Evolutionary conservation across 2,329 filamentous ascomycete species (phyloP), one percentile per base, ranked within the genome.

Genomic region (Microascus cirrosus): DNA sequence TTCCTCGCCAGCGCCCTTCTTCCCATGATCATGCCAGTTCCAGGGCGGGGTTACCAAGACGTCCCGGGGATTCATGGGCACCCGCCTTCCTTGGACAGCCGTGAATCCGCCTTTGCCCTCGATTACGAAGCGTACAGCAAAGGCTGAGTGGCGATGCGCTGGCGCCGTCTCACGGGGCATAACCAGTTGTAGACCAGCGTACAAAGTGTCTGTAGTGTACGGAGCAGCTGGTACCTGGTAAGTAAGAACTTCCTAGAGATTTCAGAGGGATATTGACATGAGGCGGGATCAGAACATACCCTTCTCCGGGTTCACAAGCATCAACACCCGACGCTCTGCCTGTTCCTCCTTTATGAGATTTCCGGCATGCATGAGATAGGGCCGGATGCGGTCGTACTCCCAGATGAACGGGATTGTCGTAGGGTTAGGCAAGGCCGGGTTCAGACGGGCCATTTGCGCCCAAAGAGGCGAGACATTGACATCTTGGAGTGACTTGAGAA

Each of bases 21-120:
- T 83, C 2, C 81, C 81, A 59, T 84, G 80, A 60, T 83, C 81
- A 60, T 82, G 80, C 73, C 77, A 83, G 63, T 81, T 77, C 80
- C 80, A 83, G 0, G 73, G 76, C 0, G 80, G 81, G 0, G 81
- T 84, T 1, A 83, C 66, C 15, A 83, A 78, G 1, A 83, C 77
- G 61, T 83, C 80, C 10, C 80, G 79, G 1, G 74, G 70, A 22
- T 71, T 63, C 65, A 84, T 77, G 1, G 70, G 67, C 61, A 84
- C 77, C 57, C 78, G 74, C 50, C 71, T 68, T 5, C 81, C 79
- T 55, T 81, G 77, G 0, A 83, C 77, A 1, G 80, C 79, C 0
- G 81, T 83, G 63, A 82, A 84, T 1, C 80, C 79, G 13, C 73
- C 67, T n/a, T n/a, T n/a, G 1, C 80, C 79, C 58, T 82, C 79